phyloP scores from a whole-genome alignment of 345 rosid species.

The Cardamine resedifolia region DNA sequence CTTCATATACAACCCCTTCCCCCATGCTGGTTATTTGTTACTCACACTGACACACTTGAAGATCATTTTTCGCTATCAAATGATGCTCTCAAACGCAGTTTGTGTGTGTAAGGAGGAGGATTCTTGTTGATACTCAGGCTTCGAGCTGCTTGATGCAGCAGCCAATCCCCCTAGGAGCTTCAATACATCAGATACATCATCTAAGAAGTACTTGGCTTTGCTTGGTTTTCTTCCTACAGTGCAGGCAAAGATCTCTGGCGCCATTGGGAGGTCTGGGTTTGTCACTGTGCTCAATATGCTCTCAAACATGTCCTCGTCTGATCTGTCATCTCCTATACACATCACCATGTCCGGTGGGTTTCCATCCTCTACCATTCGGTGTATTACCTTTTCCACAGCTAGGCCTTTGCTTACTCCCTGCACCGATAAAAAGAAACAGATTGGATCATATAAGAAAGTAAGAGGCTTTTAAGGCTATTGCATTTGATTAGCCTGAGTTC shows the following conservation, averaged over 20 bases:
- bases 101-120: slow-evolving; percentile 19
- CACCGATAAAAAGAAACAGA: slow-evolving; percentile 11
- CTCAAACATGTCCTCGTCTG: slow-evolving; percentile 94
- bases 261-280: slow-evolving; percentile 48
- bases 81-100: slow-evolving; percentile 64
- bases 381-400: slow-evolving; percentile 67
- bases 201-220: slow-evolving; percentile 85
- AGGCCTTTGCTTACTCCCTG: slow-evolving; percentile 90
- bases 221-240: slow-evolving; percentile 87
- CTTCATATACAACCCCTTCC: slow-evolving; percentile 18
- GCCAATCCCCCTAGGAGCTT: slow-evolving; percentile 73
- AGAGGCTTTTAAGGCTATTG: neutral
- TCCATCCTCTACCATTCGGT: slow-evolving; percentile 50
- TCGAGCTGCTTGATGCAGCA: slow-evolving; percentile 46
- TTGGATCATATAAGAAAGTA: neutral
- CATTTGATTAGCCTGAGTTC: neutral
- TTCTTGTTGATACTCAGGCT: slow-evolving; percentile 40
- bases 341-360: slow-evolving; percentile 73
- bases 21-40: slow-evolving; percentile 22
- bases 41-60: slow-evolving; percentile 1
- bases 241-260: slow-evolving; percentile 86
- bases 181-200: slow-evolving; percentile 60
- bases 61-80: slow-evolving; percentile 32
- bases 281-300: slow-evolving; percentile 60
- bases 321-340: slow-evolving; percentile 90